Conservation (phyloP, 2,329 filamentous ascomycete species). For the Cladosporium oxysporum region DNA sequence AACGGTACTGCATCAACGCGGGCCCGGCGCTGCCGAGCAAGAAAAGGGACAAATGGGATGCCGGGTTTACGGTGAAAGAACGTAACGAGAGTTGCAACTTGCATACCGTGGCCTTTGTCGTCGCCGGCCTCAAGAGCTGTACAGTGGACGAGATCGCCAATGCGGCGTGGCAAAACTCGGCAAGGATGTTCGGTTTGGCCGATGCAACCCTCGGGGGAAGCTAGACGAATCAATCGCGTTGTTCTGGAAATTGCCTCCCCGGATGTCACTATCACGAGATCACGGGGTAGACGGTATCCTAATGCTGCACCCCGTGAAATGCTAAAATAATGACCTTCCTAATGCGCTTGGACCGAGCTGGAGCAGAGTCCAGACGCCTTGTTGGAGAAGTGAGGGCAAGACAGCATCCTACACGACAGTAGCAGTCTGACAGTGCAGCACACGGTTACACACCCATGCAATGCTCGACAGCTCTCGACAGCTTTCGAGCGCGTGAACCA, state of each 20-base stretch:
- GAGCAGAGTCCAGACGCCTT: not conserved
- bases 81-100: conserved; percentile 55
- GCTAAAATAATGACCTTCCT: not conserved
- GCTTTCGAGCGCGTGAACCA: not conserved
- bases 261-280: not conserved
- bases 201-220: conserved; percentile 17
- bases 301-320: conserved; percentile 3
- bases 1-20: conserved; percentile 37
- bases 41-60: conserved; percentile 54
- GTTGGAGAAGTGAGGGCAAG: not conserved
- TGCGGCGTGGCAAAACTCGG: conserved; percentile 43
- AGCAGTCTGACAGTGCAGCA: not conserved
- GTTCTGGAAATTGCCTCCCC: conserved; percentile 7
- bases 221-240: conserved; percentile 4
- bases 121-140: conserved; percentile 51
- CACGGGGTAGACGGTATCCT: conserved; percentile 2
- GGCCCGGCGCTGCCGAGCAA: conserved; percentile 41
- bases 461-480: not conserved
- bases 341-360: conserved; percentile 8
- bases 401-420: not conserved
- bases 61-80: conserved; percentile 52
- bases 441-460: not conserved
- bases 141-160: conserved; percentile 47
- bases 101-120: conserved; percentile 49
- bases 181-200: conserved; percentile 35